phyloP scores from a whole-genome alignment of 257 asterid species.

The Craterostigma plantagineum region DNA sequence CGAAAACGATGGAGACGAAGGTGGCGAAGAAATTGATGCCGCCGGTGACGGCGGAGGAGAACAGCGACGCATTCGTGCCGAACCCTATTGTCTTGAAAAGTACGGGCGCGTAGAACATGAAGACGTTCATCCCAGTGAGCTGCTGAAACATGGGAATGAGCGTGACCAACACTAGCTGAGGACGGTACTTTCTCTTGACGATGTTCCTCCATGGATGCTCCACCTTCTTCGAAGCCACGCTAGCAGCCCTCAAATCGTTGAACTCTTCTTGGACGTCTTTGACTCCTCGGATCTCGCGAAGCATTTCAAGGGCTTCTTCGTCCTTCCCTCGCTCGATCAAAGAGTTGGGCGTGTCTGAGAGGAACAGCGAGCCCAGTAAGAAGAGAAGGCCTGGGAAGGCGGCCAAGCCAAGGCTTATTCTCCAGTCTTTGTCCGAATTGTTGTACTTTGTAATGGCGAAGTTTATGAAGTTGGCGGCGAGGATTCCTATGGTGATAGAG shows the following conservation, averaged over 20 bases:
- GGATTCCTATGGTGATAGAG: not conserved
- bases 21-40: not conserved
- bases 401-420: conserved; percentile 9
- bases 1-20: not conserved
- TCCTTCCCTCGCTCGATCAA: conserved; percentile 1
- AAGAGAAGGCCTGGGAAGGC: conserved; percentile 8
- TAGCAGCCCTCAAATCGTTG: conserved; percentile 8
- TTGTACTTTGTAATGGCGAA: not conserved
- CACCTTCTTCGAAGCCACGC: conserved; percentile 2
- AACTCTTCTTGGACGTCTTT: conserved; percentile 9
- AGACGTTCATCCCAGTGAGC: conserved; percentile 10
- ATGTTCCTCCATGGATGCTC: conserved; percentile 9
- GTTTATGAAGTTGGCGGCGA: conserved; percentile 1
- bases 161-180: conserved; percentile 10
- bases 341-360: conserved; percentile 11
- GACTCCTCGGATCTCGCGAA: conserved; percentile 1
- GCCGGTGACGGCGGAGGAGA: conserved; percentile 4
- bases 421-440: conserved; percentile 8
- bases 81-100: conserved; percentile 10
- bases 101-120: conserved; percentile 12
- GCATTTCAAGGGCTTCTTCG: not conserved
- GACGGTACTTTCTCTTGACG: conserved; percentile 6
- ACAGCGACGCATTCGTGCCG: conserved; percentile 7
- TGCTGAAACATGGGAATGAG: conserved; percentile 10
- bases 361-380: conserved; percentile 5